A percentile compares a stretch with the other conserved stretches of the same genome.
Evolutionary conservation across 106 monocot species (phyloP).

Genomic region (Apostasia shenzhenica): DNA sequence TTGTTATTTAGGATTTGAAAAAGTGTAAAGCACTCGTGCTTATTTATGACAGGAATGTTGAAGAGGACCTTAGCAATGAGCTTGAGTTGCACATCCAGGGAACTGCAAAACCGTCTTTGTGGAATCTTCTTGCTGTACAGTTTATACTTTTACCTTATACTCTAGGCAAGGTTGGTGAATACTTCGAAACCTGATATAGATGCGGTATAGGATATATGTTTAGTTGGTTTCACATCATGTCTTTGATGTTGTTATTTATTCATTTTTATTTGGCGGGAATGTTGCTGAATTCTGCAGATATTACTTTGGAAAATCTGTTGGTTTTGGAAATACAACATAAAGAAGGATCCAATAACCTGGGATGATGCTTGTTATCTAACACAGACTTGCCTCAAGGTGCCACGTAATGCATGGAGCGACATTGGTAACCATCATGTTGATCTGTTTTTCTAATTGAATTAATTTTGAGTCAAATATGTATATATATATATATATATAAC

Average conservation of each 20-base stretch:
- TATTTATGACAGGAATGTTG: slow-evolving; percentile 52
- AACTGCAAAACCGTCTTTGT: slow-evolving; percentile 78
- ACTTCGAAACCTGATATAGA: too few relatives aligned
- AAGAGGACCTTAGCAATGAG: slow-evolving; percentile 80
- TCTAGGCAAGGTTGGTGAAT: slow-evolving; percentile 63
- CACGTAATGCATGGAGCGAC: slow-evolving; percentile 52
- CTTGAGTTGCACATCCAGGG: slow-evolving; percentile 93
- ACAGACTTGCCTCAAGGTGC: slow-evolving; percentile 46
- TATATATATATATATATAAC: too few relatives aligned
- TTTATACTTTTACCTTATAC: slow-evolving; percentile 83
- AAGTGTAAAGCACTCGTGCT: neutral
- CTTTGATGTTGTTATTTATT: too few relatives aligned
- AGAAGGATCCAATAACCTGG: slow-evolving; percentile 76
- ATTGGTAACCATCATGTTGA: slow-evolving; percentile 43
- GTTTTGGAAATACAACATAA: slow-evolving; percentile 89
- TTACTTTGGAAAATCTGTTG: slow-evolving; percentile 65
- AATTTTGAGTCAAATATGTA: too few relatives aligned
- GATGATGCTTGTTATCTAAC: slow-evolving; percentile 95
- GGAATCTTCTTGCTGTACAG: slow-evolving; percentile 76
- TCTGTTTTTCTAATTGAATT: neutral
- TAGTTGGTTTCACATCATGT: too few relatives aligned
- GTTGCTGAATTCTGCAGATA: slow-evolving; percentile 23
- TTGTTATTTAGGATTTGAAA: neutral
- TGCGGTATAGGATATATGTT: too few relatives aligned
- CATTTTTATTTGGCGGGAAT: neutral